These are phyloP conservation scores for Lactarius deliciosus DNA, from an alignment of 768 basidiomycete species.

Conservation along the genomic window DNA sequence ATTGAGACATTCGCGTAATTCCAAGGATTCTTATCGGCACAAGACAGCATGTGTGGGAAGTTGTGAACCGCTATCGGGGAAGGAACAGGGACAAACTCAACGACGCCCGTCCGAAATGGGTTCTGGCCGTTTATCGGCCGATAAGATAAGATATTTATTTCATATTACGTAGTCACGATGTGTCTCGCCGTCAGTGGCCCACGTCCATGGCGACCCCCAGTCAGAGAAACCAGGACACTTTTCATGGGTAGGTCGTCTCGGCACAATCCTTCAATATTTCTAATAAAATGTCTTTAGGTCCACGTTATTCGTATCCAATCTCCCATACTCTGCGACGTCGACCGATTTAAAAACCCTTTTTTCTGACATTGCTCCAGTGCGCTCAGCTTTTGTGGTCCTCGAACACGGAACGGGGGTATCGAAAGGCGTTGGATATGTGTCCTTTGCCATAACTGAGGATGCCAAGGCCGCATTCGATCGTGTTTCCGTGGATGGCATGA, in stretches of 20 bases:
- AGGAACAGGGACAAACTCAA: neutral
- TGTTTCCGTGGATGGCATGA: slow-evolving; percentile 62
- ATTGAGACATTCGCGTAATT: neutral
- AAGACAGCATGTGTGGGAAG: neutral
- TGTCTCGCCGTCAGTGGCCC: neutral
- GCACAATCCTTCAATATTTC: neutral
- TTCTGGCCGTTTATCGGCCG: neutral
- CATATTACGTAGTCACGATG: neutral
- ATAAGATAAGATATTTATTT: neutral
- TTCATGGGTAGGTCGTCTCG: slow-evolving; percentile 39
- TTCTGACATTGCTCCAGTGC: slow-evolving; percentile 93
- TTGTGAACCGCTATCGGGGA: neutral
- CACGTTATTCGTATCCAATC: slow-evolving; percentile 90
- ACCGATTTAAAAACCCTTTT: slow-evolving; percentile 90
- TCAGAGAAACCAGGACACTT: slow-evolving; percentile 41
- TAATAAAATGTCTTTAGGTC: slow-evolving; percentile 45
- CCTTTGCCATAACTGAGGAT: slow-evolving; percentile 87
- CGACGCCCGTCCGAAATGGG: neutral
- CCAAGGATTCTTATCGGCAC: slow-evolving; percentile 11
- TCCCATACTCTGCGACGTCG: slow-evolving; percentile 89
- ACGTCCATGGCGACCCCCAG: slow-evolving; percentile 37
- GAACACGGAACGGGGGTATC: slow-evolving; percentile 72
- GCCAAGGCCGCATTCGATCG: slow-evolving; percentile 71
- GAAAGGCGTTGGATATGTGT: slow-evolving; percentile 96
- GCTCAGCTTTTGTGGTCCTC: slow-evolving; percentile 89